Percentiles rank a stretch among this genome's conserved stretches.
Conservation (phyloP, 2,329 filamentous ascomycete genomes). For the Ophidiomyces ophidiicola region DNA sequence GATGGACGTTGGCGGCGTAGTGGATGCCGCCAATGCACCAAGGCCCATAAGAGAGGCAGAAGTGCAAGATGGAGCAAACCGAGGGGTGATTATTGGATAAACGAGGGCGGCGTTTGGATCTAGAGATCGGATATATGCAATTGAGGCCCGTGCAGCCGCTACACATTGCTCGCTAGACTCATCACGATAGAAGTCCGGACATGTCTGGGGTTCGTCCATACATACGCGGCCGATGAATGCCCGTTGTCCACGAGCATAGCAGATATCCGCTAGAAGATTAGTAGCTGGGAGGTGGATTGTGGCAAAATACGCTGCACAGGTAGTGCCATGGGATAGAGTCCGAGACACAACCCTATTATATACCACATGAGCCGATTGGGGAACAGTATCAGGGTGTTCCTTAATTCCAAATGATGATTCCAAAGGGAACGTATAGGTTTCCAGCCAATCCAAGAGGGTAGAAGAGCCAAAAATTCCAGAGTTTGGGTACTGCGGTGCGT, state of each 20-base stretch:
- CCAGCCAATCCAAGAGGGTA: constrained; percentile 84
- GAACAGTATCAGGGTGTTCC: constrained; percentile 17
- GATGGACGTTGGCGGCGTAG: constrained; percentile 47
- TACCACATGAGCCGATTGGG: constrained; percentile 34
- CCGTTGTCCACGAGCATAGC: constrained; percentile 65
- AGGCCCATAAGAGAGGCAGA: constrained; percentile 47
- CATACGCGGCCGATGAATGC: constrained; percentile 89
- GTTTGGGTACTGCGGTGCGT: constrained; percentile 92
- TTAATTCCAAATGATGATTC: constrained; percentile 56
- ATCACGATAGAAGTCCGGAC: constrained; percentile 71
- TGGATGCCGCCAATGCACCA: constrained; percentile 51
- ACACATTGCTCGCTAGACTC: constrained; percentile 48
- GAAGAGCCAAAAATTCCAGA: constrained; percentile 85
- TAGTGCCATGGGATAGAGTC: constrained; percentile 82
- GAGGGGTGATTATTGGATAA: constrained; percentile 64
- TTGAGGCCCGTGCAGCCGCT: constrained; percentile 44
- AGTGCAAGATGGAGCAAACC: constrained; percentile 48
- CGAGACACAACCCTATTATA: constrained; percentile 68
- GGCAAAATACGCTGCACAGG: constrained; percentile 87
- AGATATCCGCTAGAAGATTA: constrained; percentile 80
- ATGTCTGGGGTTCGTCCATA: constrained; percentile 62
- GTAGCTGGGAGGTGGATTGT: constrained; percentile 77
- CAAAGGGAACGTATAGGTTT: constrained; percentile 88
- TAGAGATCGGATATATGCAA: constrained; percentile 52
- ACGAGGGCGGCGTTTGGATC: constrained; percentile 55